Evolutionary conservation across 1,284 basidiomycete genomes (phyloP).

Genomic region (Rhodotorula glutinis): DNA sequence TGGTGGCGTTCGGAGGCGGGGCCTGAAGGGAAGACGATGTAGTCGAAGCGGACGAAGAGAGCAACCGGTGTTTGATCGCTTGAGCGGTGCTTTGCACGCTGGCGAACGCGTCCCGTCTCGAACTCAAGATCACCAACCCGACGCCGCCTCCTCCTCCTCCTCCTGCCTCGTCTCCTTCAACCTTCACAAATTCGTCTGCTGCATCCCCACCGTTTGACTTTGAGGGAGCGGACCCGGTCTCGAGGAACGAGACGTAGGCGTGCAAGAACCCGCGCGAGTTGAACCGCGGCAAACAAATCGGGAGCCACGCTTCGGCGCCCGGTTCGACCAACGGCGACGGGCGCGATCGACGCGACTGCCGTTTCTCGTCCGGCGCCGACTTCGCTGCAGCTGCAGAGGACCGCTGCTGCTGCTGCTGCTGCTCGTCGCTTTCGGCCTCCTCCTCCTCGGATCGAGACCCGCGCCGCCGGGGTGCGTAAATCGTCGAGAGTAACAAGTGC

Average conservation of each 20-base stretch:
- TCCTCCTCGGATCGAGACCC: background rate
- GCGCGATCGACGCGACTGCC: background rate
- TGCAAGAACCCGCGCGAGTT: constrained; percentile 88
- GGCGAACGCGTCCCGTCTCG: constrained; percentile 52
- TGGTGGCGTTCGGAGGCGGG: too few relatives aligned
- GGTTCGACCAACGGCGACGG: constrained; percentile 50
- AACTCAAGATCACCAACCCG: constrained; percentile 52
- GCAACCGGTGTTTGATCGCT: constrained; percentile 50
- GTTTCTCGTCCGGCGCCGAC: background rate
- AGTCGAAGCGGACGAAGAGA: background rate
- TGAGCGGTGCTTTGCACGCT: constrained; percentile 65
- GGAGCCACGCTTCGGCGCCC: constrained; percentile 85
- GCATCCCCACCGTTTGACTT: background rate
- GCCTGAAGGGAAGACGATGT: background rate
- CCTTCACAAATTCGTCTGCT: too few relatives aligned
- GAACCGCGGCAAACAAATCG: constrained; percentile 92
- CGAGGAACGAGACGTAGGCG: constrained; percentile 79
- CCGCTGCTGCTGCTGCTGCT: too few relatives aligned
- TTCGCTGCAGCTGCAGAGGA: too few relatives aligned
- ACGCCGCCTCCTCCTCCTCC: background rate
- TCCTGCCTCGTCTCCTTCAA: background rate
- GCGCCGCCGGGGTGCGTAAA: constrained; percentile 53
- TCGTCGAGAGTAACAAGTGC: constrained; percentile 49
- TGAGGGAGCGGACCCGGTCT: background rate
- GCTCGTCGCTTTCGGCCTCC: background rate